Evolutionary conservation across 768 basidiomycete species (phyloP).

Genomic region (Kwoniella dendrophila): DNA sequence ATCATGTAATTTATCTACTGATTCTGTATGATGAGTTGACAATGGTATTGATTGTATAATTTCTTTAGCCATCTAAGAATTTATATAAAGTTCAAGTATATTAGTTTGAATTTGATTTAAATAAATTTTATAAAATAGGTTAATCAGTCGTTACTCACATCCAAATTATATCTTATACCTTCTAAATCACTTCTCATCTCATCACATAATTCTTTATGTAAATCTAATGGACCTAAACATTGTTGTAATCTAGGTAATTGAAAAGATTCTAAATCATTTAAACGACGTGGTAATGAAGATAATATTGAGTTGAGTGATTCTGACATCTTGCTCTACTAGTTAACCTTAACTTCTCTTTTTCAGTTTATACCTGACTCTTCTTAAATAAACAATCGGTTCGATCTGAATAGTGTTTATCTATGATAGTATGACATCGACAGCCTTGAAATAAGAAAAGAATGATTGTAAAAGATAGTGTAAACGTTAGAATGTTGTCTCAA

Average conservation of each 20-base stretch:
- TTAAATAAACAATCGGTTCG: too few species aligned
- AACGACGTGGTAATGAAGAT: slow-evolving; percentile 62
- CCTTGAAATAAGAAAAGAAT: too few species aligned
- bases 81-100: too few species aligned
- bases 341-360: too few species aligned
- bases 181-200: slow-evolving; percentile 79
- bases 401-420: too few species aligned
- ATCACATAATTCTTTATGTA: slow-evolving; percentile 73
- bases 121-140: background rate
- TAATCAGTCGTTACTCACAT: slow-evolving; percentile 59
- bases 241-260: slow-evolving; percentile 73
- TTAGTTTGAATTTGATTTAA: background rate
- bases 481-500: too few species aligned
- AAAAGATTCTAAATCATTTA: slow-evolving; percentile 67
- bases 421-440: too few species aligned
- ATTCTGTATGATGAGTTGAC: background rate
- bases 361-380: too few species aligned
- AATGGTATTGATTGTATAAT: slow-evolving; percentile 2
- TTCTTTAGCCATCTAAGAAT: slow-evolving; percentile 16
- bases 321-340: too few species aligned
- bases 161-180: slow-evolving; percentile 65
- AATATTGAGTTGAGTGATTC: slow-evolving; percentile 59
- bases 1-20: background rate
- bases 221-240: slow-evolving; percentile 69
- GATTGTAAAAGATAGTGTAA: too few species aligned